These are phyloP conservation scores for Plasmodium chabaudi DNA, from an alignment of 169 alveolate genomes.

Conservation along the genomic window DNA sequence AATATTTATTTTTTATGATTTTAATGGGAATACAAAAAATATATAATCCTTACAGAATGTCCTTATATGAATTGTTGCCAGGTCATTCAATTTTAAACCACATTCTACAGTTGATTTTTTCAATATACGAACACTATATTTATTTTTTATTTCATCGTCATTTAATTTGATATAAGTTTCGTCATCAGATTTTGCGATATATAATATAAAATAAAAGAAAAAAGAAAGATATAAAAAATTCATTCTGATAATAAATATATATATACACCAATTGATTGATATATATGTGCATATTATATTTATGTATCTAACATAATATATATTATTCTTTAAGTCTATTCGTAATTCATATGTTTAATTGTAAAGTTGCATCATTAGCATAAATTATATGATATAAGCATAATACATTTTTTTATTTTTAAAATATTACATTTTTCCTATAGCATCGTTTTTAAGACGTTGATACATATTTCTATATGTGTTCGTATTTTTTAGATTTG, in stretches of 20 bases:
- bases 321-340: too few species aligned
- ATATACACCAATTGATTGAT: too few species aligned
- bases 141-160: slow-evolving; percentile 46
- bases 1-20: too few species aligned
- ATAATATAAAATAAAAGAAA: slow-evolving; percentile 20
- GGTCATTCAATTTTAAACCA: slow-evolving; percentile 48
- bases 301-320: background rate
- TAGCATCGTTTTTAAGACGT: too few species aligned
- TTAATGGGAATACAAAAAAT: too few species aligned
- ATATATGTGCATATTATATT: slow-evolving; percentile 2
- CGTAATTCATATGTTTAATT: too few species aligned
- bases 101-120: slow-evolving; percentile 32
- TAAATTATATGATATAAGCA: too few species aligned
- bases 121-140: slow-evolving; percentile 62
- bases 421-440: too few species aligned
- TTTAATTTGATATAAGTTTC: slow-evolving; percentile 24
- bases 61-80: slow-evolving; percentile 66
- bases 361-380: too few species aligned
- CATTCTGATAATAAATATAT: slow-evolving; percentile 4
- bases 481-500: too few species aligned
- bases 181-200: slow-evolving; percentile 20
- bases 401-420: too few species aligned
- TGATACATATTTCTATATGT: too few species aligned
- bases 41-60: slow-evolving; percentile 39
- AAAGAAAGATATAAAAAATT: slow-evolving; percentile 13